Conservation (phyloP, 2,329 filamentous ascomycete species). For the Paecilomyces niveus region DNA sequence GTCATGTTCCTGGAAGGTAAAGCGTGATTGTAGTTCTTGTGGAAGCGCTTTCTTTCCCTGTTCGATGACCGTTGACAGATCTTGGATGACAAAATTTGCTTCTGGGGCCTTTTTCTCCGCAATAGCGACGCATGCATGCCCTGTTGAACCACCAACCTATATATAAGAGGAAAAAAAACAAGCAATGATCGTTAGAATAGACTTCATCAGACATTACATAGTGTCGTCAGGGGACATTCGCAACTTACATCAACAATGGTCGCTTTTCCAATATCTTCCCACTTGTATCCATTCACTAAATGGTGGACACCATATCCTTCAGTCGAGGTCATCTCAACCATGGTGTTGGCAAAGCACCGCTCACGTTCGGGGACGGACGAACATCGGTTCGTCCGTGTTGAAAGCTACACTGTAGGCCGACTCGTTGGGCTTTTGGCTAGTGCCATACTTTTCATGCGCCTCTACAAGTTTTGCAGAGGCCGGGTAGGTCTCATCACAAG, state of each 20-base stretch:
- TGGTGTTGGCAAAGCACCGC: constrained; percentile 7
- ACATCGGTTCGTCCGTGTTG: constrained; percentile 7
- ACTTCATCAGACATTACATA: background rate
- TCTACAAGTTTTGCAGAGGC: constrained; percentile 10
- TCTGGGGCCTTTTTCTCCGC: constrained; percentile 5
- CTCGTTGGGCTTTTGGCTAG: constrained; percentile 5
- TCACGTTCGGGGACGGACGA: constrained; percentile 6
- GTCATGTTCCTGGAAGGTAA: constrained; percentile 8
- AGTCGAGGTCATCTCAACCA: constrained; percentile 9
- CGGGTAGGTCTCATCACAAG: constrained; percentile 7
- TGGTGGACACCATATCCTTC: constrained; percentile 11
- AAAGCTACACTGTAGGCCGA: constrained; percentile 7
- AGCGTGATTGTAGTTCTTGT: constrained; percentile 1
- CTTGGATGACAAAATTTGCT: constrained; percentile 7
- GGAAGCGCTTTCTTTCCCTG: constrained; percentile 5
- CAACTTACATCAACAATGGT: constrained; percentile 13
- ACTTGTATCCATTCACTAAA: constrained; percentile 11
- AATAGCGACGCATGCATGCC: constrained; percentile 5
- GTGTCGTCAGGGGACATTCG: background rate
- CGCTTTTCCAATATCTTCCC: constrained; percentile 9
- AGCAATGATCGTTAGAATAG: background rate
- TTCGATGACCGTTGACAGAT: constrained; percentile 4
- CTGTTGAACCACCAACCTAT: constrained; percentile 8
- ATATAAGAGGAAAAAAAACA: background rate
- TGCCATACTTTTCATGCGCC: constrained; percentile 5